Base-by-base conservation (phyloP, 768 basidiomycete species). In the Tricholoma matsutake region DNA sequence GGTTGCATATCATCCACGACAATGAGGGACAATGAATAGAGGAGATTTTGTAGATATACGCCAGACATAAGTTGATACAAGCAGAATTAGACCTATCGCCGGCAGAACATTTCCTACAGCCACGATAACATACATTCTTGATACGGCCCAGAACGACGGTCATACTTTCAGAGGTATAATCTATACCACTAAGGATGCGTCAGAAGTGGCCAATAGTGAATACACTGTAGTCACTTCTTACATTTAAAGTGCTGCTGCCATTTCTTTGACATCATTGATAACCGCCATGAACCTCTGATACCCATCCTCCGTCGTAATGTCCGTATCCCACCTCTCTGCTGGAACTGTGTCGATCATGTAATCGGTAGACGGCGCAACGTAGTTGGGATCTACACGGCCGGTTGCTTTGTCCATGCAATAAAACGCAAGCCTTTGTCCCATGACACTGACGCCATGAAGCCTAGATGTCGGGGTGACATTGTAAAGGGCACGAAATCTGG, bases 371-470 rank as follows among this genome's bases (percentile, higher is more conserved):
- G 16, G 49, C 31, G 56, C 47, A 29, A 62, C 49, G 47, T 37
- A 51, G n/a, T 41, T 18, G 51, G 61, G 57, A 13, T 28, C 29
- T 34, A 62, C 39, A 49, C 32, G 32, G 34, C 57, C 61, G 22
- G 52, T 53, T 32, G 31, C 57, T 57, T 59, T 64, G 61, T 55
- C 28, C 53, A 56, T 37, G 32, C 43, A 53, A 54, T 59, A 64
- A 43, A 56, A 64, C 13, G 64, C 51, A 52, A 64, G 64, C 37
- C 49, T 57, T 51, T 59, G 57, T 56, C 61, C 63, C 57, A 64
- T 54, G 53, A 35, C 63, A 49, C 63, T 64, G 55, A 64, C 54
- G 20, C 57, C 64, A 34, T 64, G 61, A n/a, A 64, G 64, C 47
- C 37, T 59, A 32, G 61, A 53, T 45, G 34, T 28, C 28, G 18